A percentile compares a stretch with the other conserved stretches of the same genome.
These are phyloP conservation scores for Amylostereum chailletii DNA, from an alignment of 1,284 basidiomycete genomes.

Conservation along the genomic window DNA sequence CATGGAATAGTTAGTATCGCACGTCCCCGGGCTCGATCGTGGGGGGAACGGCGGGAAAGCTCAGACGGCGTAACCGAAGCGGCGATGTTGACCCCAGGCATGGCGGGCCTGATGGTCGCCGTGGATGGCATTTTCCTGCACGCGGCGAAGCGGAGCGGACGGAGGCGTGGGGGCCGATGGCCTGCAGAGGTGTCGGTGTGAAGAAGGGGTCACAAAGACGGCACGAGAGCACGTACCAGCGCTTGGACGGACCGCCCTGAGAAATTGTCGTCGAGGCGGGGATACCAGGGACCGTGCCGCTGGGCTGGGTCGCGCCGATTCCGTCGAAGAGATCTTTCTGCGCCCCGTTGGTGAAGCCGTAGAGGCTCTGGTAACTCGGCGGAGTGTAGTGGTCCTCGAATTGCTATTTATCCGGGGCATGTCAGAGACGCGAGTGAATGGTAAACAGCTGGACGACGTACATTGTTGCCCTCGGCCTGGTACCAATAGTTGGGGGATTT, in stretches of 20 bases:
- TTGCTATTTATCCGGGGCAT: slow-evolving; percentile 26
- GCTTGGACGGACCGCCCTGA: background rate
- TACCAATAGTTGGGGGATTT: slow-evolving; percentile 63
- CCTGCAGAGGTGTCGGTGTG: background rate
- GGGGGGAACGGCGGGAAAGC: background rate
- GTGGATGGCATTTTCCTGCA: too few species aligned
- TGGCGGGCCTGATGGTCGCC: background rate
- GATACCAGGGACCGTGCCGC: background rate
- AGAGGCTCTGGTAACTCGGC: slow-evolving; percentile 48
- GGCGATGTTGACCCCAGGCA: slow-evolving; percentile 6
- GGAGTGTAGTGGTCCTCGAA: slow-evolving; percentile 45
- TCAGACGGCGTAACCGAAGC: background rate
- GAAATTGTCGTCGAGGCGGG: background rate
- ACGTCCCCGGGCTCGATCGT: background rate
- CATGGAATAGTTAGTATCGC: background rate
- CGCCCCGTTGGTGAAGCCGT: slow-evolving; percentile 49
- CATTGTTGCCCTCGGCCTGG: slow-evolving; percentile 51
- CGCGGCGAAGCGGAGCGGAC: background rate
- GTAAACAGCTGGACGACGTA: slow-evolving; percentile 16
- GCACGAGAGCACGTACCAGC: background rate
- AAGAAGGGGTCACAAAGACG: background rate
- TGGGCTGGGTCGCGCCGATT: background rate
- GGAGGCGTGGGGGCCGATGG: background rate
- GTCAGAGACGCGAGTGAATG: background rate
- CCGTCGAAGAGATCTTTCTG: slow-evolving; percentile 54